Evolutionary conservation across 331 rosid species (phyloP).

Genomic region (Pyracantha coccinea): DNA sequence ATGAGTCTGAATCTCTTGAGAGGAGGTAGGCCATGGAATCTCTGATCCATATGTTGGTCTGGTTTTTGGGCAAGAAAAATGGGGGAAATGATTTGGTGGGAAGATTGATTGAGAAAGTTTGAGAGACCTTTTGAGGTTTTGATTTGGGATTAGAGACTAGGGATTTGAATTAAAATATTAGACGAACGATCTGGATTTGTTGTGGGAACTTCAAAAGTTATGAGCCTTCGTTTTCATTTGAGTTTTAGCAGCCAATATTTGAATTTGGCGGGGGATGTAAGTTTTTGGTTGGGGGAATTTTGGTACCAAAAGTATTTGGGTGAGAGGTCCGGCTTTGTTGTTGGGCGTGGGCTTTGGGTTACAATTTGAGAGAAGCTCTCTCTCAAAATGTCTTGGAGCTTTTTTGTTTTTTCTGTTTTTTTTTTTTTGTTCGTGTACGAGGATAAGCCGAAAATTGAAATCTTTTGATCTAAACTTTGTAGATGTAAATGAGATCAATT

Average conservation of each 20-base stretch:
- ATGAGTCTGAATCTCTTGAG: slow-evolving; percentile 53
- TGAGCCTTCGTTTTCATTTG: background rate
- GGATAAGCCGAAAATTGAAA: too few species aligned
- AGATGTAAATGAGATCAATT: too few species aligned
- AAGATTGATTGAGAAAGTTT: background rate
- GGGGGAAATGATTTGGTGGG: background rate
- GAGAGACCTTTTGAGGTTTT: background rate
- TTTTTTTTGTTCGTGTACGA: background rate
- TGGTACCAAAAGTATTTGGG: background rate
- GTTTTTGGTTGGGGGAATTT: background rate
- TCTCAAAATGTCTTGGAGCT: too few species aligned
- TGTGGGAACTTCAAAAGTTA: background rate
- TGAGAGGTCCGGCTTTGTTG: background rate
- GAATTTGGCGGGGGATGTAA: background rate
- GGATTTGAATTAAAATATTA: background rate
- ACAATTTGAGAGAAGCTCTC: background rate
- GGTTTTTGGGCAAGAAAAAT: background rate
- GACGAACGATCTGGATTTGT: background rate
- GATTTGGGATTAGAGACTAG: background rate
- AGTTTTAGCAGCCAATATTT: background rate
- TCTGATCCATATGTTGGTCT: slow-evolving; percentile 33
- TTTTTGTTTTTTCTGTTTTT: background rate
- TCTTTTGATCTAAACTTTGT: too few species aligned
- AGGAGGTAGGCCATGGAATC: slow-evolving; percentile 53
- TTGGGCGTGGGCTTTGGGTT: background rate